Evolutionary conservation across 345 rosid genomes (phyloP), one percentile per base, ranked within the genome.

Genomic region (Ceriops decandra): DNA sequence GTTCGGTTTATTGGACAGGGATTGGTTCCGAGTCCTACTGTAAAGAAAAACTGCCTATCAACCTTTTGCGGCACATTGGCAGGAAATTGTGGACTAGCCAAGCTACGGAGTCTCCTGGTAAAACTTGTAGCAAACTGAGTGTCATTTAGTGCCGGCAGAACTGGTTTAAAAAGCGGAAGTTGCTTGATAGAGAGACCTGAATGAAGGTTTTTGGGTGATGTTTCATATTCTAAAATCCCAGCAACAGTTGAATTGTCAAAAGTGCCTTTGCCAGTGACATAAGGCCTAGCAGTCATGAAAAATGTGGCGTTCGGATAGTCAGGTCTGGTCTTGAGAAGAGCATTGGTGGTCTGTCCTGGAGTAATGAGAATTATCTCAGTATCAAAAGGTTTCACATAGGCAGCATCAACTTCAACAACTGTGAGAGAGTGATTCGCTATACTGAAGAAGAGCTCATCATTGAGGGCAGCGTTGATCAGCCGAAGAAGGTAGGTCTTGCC

Each of bases 271-370:
- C 71, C 71, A n/a, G 71, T 68, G 8, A 5, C 63, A 47, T 57
- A 68, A 27, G 71, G 71, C 58, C 71, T 68, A 20, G 71, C 71
- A 57, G 63, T 17, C 63, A 68, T 68, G 63, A 68, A 57, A 68
- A 68, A 68, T 0, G 26, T 27, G 62, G 63, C 63, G 13, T 57
- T 28, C 3, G 71, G 71, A 38, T 42, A 26, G 3, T 58, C 27
- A 16, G 42, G 51, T 24, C 57, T 68, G 56, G 71, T 68, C 47
- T 57, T 57, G 11, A 68, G 56, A 57, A 68, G 71, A 38, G 57
- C 71, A 11, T 68, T 57, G 6, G 71, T 68, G 27, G 71, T 68
- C 58, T 68, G 71, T 42, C 71, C 71, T 0, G 71, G 71, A 6
- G 28, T 0, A 38, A 68, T 68, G 28, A 68, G 56, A 46, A 68